A percentile compares a stretch with the other conserved stretches of the same genome.
Evolutionary conservation across 2,329 filamentous ascomycete genomes (phyloP).

Genomic region (Xylaria sp.): DNA sequence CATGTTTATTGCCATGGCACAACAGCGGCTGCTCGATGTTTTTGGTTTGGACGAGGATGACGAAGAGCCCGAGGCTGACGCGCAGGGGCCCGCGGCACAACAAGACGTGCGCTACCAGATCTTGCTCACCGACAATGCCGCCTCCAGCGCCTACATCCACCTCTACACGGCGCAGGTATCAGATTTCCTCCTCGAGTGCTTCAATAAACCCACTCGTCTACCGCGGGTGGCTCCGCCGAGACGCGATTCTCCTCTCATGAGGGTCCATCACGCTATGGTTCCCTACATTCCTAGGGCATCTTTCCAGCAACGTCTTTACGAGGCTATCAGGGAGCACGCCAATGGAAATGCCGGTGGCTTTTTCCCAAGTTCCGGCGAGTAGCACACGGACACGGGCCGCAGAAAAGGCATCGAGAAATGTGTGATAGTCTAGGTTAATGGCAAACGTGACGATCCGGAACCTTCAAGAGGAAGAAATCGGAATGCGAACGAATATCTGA

Average conservation of each 20-base stretch:
- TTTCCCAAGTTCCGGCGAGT: not conserved
- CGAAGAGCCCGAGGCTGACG: too few relatives aligned
- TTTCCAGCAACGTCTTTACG: conserved; percentile 13
- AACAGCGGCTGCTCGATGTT: not conserved
- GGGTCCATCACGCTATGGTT: conserved; percentile 18
- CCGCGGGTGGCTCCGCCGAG: not conserved
- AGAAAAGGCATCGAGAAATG: not conserved
- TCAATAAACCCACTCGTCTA: not conserved
- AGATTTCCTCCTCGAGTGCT: conserved; percentile 24
- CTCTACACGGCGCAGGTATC: conserved; percentile 25
- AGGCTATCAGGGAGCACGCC: conserved; percentile 8
- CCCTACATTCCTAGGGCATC: not conserved
- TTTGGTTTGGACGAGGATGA: not conserved
- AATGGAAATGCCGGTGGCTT: conserved; percentile 20
- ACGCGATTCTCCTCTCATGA: conserved; percentile 2
- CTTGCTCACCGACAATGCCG: not conserved
- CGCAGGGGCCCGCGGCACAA: not conserved
- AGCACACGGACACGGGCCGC: too few relatives aligned
- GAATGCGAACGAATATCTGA: not conserved
- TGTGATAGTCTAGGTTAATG: too few relatives aligned
- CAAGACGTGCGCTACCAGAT: conserved; percentile 24
- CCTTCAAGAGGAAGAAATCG: not conserved
- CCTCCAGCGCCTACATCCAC: not conserved
- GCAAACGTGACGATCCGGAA: too few relatives aligned
- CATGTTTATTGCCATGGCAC: conserved; percentile 25